phyloP scores from a whole-genome alignment of 352 stramenopile genomes.

The Globisporangium nodosum region DNA sequence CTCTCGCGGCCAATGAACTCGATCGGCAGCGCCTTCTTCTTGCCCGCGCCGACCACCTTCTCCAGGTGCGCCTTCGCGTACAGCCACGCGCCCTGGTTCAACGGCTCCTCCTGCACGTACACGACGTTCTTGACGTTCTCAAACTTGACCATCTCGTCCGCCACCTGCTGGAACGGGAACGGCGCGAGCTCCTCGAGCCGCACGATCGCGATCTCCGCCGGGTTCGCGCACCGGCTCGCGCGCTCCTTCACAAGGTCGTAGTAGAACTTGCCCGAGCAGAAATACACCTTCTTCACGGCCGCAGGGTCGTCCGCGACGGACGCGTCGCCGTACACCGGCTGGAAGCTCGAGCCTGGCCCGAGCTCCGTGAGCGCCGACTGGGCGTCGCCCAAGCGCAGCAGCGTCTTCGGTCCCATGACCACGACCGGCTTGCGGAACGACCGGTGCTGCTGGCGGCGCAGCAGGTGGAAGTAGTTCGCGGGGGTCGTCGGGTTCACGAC shows the following conservation, averaged over 20 bases:
- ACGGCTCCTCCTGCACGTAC: conserved; percentile 79
- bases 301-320: conserved; percentile 36
- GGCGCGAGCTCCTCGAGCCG: conserved; percentile 80
- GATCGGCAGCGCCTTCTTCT: conserved; percentile 41
- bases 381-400: conserved; percentile 61
- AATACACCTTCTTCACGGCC: conserved; percentile 65
- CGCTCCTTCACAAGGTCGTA: conserved; percentile 78
- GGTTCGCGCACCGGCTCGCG: conserved; percentile 30
- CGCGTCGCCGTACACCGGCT: conserved; percentile 59
- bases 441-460: conserved; percentile 87
- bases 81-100: conserved; percentile 77
- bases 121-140: conserved; percentile 61
- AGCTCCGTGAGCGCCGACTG: conserved; percentile 65
- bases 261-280: conserved; percentile 84
- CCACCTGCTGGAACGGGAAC: conserved; percentile 76
- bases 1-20: conserved; percentile 72
- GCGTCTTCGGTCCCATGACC: conserved; percentile 75
- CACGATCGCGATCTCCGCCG: conserved; percentile 56
- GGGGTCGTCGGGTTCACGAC: conserved; percentile 84
- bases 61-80: conserved; percentile 69
- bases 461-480: conserved; percentile 95
- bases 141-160: conserved; percentile 45
- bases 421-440: conserved; percentile 71
- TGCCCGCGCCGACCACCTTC: conserved; percentile 34
- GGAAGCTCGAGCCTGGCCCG: conserved; percentile 48